A percentile compares a stretch with the other conserved stretches of the same genome.
These are phyloP conservation scores for Barnettozyma sp. DNA, from an alignment of 805 yeast species.

Conservation along the genomic window DNA sequence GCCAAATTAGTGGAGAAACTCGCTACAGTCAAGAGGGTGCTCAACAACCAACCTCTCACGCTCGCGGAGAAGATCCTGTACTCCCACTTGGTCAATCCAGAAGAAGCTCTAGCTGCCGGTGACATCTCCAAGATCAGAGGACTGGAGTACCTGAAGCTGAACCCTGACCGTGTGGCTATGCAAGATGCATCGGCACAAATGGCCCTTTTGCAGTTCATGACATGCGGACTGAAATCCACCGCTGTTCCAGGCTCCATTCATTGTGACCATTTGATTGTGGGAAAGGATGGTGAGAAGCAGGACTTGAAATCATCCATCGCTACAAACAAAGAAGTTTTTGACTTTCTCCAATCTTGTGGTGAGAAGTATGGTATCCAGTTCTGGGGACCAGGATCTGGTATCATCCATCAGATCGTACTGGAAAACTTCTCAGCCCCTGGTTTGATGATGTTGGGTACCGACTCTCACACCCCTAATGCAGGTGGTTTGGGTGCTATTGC, in stretches of 20 bases:
- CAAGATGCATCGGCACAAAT: conserved; percentile 99
- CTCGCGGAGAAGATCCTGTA: conserved; percentile 92
- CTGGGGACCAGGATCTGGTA: conserved; percentile 99
- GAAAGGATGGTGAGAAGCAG: conserved; percentile 82
- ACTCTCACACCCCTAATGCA: conserved; percentile 98
- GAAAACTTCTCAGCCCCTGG: conserved; percentile 98
- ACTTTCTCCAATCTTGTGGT: conserved; percentile 87
- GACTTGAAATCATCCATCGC: conserved; percentile 79
- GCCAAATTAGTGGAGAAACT: conserved; percentile 63
- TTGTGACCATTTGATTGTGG: conserved; percentile 97
- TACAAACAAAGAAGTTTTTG: conserved; percentile 91
- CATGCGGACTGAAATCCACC: conserved; percentile 82
- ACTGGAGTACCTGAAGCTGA: conserved; percentile 78
- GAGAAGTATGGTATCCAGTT: conserved; percentile 94
- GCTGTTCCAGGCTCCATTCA: conserved; percentile 94
- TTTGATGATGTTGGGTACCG: conserved; percentile 94
- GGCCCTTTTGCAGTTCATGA: conserved; percentile 98
- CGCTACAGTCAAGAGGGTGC: conserved; percentile 52
- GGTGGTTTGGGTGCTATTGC: conserved; percentile 99
- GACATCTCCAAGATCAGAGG: conserved; percentile 64
- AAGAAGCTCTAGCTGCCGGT: conserved; percentile 60
- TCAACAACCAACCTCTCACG: conserved; percentile 73
- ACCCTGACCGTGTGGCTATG: conserved; percentile 98
- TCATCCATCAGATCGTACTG: conserved; percentile 94
- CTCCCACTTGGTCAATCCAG: conserved; percentile 87